Evolutionary conservation across 1,284 basidiomycete species (phyloP).

Genomic region (Leccinum pachyderme): DNA sequence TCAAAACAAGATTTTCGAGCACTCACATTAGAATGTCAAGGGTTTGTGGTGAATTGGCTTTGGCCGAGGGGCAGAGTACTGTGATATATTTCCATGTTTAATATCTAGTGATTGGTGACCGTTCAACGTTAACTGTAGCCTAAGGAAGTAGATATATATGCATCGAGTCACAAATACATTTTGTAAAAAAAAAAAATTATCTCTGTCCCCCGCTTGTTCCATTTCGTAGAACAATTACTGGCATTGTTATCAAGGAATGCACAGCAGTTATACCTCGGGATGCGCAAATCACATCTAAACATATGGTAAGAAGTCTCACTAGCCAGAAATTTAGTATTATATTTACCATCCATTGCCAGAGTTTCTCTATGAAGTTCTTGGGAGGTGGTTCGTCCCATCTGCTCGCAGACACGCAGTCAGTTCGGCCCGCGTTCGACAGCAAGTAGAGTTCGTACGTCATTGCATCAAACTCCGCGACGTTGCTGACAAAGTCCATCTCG

Average conservation of each 20-base stretch:
- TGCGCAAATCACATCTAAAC: not conserved
- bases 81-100: not conserved
- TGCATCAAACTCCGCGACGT: constrained; percentile 51
- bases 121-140: no score
- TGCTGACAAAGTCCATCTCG: constrained; percentile 60
- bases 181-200: no score
- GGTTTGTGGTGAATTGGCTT: not conserved
- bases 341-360: not conserved
- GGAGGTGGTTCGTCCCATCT: not conserved
- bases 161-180: not conserved
- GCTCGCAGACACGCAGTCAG: not conserved
- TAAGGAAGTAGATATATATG: not conserved
- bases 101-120: not conserved
- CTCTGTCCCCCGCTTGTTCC: not conserved
- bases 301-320: not conserved
- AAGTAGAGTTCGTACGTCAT: constrained; percentile 34
- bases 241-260: not conserved
- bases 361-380: not conserved
- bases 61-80: not conserved
- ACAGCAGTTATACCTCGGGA: not conserved
- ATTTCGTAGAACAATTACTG: not conserved
- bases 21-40: not conserved
- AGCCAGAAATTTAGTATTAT: not conserved
- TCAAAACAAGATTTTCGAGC: not conserved
- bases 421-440: not conserved